phyloP scores from a whole-genome alignment of 495 filamentous ascomycete species.

The Elaphomyces granulatus region DNA sequence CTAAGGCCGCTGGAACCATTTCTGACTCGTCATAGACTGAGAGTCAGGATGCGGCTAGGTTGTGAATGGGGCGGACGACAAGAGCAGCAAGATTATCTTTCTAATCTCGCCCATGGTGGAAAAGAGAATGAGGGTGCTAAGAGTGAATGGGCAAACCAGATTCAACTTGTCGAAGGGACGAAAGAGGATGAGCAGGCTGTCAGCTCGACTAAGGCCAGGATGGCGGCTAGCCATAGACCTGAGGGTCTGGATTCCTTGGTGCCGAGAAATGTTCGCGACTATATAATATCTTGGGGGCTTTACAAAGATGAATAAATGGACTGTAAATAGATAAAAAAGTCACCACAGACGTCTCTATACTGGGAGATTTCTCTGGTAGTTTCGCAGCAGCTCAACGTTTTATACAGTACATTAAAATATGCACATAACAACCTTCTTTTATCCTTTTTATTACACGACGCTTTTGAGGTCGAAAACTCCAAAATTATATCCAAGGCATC shows the following conservation, averaged over 20 bases:
- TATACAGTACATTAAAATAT: too few relatives aligned
- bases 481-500: too few relatives aligned
- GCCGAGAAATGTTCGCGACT: conserved; percentile 44
- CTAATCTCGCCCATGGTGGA: conserved; percentile 34
- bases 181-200: conserved; percentile 41
- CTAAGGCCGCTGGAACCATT: conserved; percentile 49
- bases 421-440: too few relatives aligned
- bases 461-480: too few relatives aligned
- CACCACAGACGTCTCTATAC: not conserved
- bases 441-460: too few relatives aligned
- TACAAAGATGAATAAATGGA: conserved; percentile 14
- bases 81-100: conserved; percentile 47
- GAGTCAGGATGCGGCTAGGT: conserved; percentile 57
- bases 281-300: conserved; percentile 31
- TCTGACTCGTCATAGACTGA: conserved; percentile 52
- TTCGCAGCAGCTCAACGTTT: too few relatives aligned
- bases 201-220: conserved; percentile 69
- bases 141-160: conserved; percentile 51
- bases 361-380: too few relatives aligned
- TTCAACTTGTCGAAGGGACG: conserved; percentile 53
- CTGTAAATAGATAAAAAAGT: conserved; percentile 5
- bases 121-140: conserved; percentile 42
- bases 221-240: conserved; percentile 41
- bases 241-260: conserved; percentile 47
- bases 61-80: conserved; percentile 47